Conservation (phyloP, 352 stramenopile species). For the Pythium sp. region DNA sequence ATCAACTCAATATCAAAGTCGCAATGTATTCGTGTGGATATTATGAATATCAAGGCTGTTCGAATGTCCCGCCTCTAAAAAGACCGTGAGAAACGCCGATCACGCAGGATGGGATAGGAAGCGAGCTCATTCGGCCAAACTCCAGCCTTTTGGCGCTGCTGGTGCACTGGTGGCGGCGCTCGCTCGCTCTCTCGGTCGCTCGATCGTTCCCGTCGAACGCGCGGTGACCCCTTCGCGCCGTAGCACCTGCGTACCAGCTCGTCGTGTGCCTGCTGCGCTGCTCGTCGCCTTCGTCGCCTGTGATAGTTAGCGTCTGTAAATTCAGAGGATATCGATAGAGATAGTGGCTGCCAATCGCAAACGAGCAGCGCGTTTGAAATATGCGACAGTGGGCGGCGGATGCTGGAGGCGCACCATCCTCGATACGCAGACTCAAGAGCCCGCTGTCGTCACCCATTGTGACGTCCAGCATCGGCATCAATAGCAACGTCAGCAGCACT, state of each 20-base stretch:
- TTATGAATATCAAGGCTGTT: no score
- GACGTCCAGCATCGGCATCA: not conserved
- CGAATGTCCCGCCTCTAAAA: not conserved
- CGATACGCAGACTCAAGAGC: conserved; percentile 10
- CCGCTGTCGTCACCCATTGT: conserved; percentile 11
- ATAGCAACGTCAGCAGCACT: not conserved
- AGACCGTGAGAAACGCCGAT: conserved; percentile 2
- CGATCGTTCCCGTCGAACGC: not conserved
- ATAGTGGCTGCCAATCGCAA: conserved; percentile 4
- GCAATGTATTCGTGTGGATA: no score
- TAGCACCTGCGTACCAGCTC: not conserved
- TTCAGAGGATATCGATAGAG: not conserved
- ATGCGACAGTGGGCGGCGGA: conserved; percentile 15
- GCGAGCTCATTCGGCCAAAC: conserved; percentile 6
- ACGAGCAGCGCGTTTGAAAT: not conserved
- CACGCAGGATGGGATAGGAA: conserved; percentile 7
- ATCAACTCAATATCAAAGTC: no score
- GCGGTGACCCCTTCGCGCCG: not conserved
- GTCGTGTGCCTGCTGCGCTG: not conserved
- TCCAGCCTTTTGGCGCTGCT: not conserved
- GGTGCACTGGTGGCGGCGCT: conserved; percentile 4
- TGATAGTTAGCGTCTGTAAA: not conserved
- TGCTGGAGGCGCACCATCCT: not conserved
- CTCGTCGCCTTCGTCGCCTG: not conserved
- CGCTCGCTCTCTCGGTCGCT: not conserved